A percentile compares a stretch with the other conserved stretches of the same genome.
Conservation (phyloP, 2,329 filamentous ascomycete genomes). For the Sporothrix luriei region DNA sequence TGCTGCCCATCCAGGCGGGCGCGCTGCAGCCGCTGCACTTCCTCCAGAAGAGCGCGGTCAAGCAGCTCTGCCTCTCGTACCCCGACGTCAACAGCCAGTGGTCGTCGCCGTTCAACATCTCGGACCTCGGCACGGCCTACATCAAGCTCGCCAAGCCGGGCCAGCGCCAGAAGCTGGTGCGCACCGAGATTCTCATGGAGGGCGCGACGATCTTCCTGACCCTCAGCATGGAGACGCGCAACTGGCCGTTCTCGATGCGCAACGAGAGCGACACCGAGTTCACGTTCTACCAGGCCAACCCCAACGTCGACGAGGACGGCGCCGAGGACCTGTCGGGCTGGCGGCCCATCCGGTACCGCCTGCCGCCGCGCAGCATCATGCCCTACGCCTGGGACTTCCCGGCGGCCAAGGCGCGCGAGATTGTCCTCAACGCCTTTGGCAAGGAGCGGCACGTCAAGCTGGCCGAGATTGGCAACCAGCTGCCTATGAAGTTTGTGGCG, state of each 20-base stretch:
- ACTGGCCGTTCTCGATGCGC: constrained; percentile 98
- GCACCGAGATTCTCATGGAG: constrained; percentile 89
- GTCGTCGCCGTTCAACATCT: constrained; percentile 97
- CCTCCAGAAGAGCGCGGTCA: constrained; percentile 77
- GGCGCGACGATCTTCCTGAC: constrained; percentile 91
- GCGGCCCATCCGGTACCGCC: constrained; percentile 87
- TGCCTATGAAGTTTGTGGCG: constrained; percentile 87
- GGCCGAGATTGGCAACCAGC: constrained; percentile 92
- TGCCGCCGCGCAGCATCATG: constrained; percentile 96
- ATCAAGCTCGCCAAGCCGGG: constrained; percentile 91
- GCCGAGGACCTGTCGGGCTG: constrained; percentile 81
- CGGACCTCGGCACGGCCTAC: constrained; percentile 87
- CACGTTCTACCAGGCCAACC: constrained; percentile 92
- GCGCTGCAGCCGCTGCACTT: constrained; percentile 86
- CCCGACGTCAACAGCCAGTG: constrained; percentile 94
- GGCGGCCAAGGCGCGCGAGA: constrained; percentile 92
- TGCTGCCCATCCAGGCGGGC: constrained; percentile 75
- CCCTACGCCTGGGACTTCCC: constrained; percentile 99
- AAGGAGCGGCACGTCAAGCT: constrained; percentile 91
- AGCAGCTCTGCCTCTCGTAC: constrained; percentile 91
- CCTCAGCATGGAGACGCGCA: constrained; percentile 84
- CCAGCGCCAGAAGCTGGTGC: constrained; percentile 83
- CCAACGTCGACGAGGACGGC: constrained; percentile 89
- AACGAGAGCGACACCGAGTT: constrained; percentile 98
- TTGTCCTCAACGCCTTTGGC: constrained; percentile 76